These are phyloP conservation scores for Talaromyces sp. DNA, from an alignment of 2,329 filamentous ascomycete genomes.

Conservation along the genomic window DNA sequence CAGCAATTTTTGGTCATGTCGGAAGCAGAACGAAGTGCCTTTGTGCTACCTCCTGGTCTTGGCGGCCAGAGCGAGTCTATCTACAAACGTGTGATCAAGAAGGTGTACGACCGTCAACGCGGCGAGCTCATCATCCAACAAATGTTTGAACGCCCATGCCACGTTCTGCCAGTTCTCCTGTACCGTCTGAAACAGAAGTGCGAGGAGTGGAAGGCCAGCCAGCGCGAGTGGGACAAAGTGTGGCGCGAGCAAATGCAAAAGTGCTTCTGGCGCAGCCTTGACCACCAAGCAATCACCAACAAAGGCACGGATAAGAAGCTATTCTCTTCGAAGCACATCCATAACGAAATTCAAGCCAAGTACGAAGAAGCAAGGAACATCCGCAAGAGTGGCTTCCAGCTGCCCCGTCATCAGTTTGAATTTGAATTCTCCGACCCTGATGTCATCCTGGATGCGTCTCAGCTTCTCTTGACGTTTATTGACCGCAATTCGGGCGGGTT, in stretches of 20 bases:
- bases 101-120: constrained; percentile 82
- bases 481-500: constrained; percentile 47
- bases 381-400: constrained; percentile 54
- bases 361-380: constrained; percentile 82
- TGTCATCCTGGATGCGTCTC: constrained; percentile 51
- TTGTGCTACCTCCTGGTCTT: constrained; percentile 74
- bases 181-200: constrained; percentile 90
- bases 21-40: constrained; percentile 63
- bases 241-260: constrained; percentile 94
- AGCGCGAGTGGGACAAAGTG: constrained; percentile 97
- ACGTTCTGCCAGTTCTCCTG: constrained; percentile 82
- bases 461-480: constrained; percentile 43
- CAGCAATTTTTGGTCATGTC: constrained; percentile 81
- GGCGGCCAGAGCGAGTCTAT: constrained; percentile 94
- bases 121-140: constrained; percentile 81
- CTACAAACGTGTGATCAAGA: constrained; percentile 95
- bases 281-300: constrained; percentile 90
- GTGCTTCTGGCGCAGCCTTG: constrained; percentile 92
- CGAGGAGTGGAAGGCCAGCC: constrained; percentile 95
- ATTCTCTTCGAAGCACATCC: constrained; percentile 82
- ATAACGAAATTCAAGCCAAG: constrained; percentile 85
- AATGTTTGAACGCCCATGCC: constrained; percentile 76
- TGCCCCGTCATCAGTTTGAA: constrained; percentile 65
- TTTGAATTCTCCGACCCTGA: constrained; percentile 69
- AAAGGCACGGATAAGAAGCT: constrained; percentile 87